Base-by-base conservation (phyloP, 2,329 filamentous ascomycete species). In the Colletotrichum truncatum region DNA sequence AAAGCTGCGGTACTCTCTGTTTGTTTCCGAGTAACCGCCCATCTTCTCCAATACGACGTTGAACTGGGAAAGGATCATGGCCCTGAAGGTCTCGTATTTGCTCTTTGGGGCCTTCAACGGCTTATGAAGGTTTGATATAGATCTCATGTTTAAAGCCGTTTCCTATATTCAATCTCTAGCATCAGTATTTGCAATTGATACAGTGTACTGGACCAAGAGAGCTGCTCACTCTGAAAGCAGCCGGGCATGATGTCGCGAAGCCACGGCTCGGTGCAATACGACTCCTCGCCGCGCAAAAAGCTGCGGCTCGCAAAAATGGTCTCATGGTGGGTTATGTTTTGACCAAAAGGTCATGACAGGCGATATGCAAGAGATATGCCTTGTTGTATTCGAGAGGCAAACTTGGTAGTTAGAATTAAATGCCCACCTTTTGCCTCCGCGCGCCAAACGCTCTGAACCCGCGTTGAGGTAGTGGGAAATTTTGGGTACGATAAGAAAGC, bases 31-130 rank as follows among this genome's bases (percentile, higher is more conserved):
- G 64, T 66, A 71, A 7, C 57, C 21, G 21, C 67, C 66, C 65
- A 69, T 59, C 7, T 46, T 41, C 9, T 41, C 43, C n/a, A 69
- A 21, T 8, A 69, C 56, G 7, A 36, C 26, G 16, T 68, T 66
- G 53, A 69, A 69, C 43, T 68, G 65, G 30, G 52, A 23, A 3
- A 58, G 48, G 10, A 69, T 67, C 66, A 69, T 69, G 30, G 36
- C 34, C 62, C 30, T 62, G 57, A 69, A 69, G 14, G 45, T 49
- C 12, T 59, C 67, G 23, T 69, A 69, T 38, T 66, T 67, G 14
- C 30, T 49, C 41, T 12, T 65, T 26, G n/a, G n/a, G 14, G n/a
- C n/a, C n/a, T n/a, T n/a, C n/a, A n/a, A n/a, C n/a, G n/a, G n/a
- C n/a, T n/a, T n/a, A n/a, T n/a, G n/a, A n/a, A 16, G 21, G 45